These are phyloP conservation scores for Peronospora destructor DNA, from an alignment of 352 stramenopile genomes.

Conservation along the genomic window DNA sequence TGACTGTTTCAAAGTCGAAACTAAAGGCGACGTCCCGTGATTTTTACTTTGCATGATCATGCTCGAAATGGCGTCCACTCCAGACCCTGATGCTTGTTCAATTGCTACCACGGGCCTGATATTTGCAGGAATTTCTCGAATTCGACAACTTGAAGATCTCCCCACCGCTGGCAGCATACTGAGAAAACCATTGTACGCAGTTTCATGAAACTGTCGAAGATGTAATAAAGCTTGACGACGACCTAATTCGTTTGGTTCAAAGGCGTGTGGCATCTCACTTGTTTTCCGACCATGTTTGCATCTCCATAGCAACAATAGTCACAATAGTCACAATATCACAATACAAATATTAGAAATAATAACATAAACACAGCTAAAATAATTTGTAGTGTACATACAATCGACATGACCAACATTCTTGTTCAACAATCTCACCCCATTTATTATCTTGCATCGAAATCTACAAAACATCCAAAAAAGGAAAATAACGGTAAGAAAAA, in stretches of 20 bases:
- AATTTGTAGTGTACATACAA: slow-evolving; percentile 23
- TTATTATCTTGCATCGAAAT: slow-evolving; percentile 84
- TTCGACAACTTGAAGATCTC: slow-evolving; percentile 2
- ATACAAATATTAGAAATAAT: background rate
- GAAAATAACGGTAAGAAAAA: background rate
- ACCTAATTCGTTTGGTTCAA: slow-evolving; percentile 55
- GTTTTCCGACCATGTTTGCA: slow-evolving; percentile 36
- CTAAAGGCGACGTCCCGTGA: background rate
- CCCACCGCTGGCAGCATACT: slow-evolving; percentile 34
- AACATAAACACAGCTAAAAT: background rate
- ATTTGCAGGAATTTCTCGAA: background rate
- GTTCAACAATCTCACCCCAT: slow-evolving; percentile 73
- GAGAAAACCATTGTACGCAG: slow-evolving; percentile 48
- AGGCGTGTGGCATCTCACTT: slow-evolving; percentile 53
- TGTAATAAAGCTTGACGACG: slow-evolving; percentile 57
- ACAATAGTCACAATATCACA: background rate
- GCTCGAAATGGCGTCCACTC: no score
- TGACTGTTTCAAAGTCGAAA: slow-evolving; percentile 24
- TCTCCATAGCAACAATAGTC: slow-evolving; percentile 15
- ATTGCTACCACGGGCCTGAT: background rate
- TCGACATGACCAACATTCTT: slow-evolving; percentile 67
- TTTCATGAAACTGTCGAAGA: slow-evolving; percentile 50
- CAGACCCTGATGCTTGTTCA: background rate
- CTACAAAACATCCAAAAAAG: slow-evolving; percentile 15
- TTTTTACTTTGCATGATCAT: background rate